These are phyloP conservation scores for Colletotrichum theobromicola DNA, from an alignment of 2,329 filamentous ascomycete genomes.

Conservation along the genomic window DNA sequence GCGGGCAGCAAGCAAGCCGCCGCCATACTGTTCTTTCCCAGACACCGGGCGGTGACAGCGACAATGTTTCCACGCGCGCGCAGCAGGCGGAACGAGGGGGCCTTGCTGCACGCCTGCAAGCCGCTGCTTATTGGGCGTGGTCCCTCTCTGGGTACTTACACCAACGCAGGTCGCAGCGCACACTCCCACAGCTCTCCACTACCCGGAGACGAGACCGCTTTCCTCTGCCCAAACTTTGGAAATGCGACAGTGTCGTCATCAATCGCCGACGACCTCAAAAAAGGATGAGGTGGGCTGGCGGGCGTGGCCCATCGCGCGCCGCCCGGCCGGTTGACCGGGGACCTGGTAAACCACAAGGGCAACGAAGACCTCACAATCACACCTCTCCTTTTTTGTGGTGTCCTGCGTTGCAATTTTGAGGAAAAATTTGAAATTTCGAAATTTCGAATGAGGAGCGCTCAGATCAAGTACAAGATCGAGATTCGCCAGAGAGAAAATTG, in stretches of 20 bases:
- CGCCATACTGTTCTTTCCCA: not conserved
- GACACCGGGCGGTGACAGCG: not conserved
- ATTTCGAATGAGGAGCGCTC: not conserved
- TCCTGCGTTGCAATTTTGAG: not conserved
- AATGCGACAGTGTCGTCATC: conserved; percentile 7
- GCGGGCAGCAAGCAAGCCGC: not conserved
- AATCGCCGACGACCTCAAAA: not conserved
- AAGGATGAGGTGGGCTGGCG: not conserved
- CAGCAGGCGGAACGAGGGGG: not conserved
- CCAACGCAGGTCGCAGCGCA: not conserved
- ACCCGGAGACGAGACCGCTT: not conserved
- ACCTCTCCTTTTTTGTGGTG: not conserved
- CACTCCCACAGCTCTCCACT: conserved; percentile 3
- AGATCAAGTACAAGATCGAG: not conserved
- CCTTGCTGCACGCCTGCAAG: not conserved
- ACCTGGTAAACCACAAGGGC: not conserved
- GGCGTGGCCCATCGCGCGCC: not conserved
- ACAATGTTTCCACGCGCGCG: not conserved
- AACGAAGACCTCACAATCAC: not conserved
- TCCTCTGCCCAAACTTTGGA: not conserved
- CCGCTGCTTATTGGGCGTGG: not conserved
- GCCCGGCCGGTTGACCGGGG: not conserved
- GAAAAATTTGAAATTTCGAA: not conserved
- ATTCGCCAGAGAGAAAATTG: not conserved
- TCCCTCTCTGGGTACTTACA: not conserved